phyloP scores from a whole-genome alignment of 139 green algal species.

The Tetradesmus obliquus region DNA sequence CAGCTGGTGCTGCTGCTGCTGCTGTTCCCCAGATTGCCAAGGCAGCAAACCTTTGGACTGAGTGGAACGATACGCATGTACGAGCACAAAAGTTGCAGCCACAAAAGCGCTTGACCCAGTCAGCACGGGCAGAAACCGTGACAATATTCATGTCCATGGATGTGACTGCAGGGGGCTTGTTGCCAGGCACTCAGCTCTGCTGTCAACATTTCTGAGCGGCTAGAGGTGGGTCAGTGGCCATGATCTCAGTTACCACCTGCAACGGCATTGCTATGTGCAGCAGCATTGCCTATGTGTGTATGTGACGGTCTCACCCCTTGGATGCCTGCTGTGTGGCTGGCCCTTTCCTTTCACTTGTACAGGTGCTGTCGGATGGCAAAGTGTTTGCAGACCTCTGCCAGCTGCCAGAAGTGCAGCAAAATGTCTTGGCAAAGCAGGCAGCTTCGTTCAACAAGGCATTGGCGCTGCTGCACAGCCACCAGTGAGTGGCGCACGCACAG shows the following conservation, averaged over 20 bases:
- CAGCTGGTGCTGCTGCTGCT: neutral
- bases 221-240: neutral
- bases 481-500: conserved; percentile 2
- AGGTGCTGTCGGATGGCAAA: conserved; percentile 3
- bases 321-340: neutral
- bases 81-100: neutral
- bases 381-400: neutral
- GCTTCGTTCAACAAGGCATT: conserved; percentile 22
- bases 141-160: too few species aligned
- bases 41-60: neutral
- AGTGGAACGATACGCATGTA: conserved; percentile 14
- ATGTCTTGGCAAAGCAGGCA: neutral
- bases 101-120: too few species aligned
- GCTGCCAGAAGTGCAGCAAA: neutral
- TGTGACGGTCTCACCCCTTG: neutral
- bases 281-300: neutral
- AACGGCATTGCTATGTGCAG: neutral
- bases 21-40: neutral
- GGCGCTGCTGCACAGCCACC: neutral
- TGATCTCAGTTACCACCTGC: neutral
- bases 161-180: neutral
- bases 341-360: neutral
- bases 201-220: neutral
- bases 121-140: too few species aligned
- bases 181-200: neutral